phyloP scores from a whole-genome alignment of 495 filamentous ascomycete species.

The Trypethelium eluteriae region DNA sequence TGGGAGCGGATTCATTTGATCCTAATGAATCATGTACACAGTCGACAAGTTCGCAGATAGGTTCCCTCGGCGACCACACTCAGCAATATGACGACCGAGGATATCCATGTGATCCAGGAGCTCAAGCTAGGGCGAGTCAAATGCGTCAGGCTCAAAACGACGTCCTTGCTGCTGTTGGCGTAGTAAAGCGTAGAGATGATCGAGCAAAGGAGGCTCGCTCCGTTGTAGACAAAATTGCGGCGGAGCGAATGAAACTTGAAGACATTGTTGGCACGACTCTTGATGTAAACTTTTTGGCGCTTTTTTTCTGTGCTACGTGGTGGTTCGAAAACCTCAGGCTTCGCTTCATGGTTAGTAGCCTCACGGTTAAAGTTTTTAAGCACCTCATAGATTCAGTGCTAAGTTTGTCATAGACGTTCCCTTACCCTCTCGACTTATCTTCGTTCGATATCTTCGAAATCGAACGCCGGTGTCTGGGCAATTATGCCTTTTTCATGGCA shows the following conservation, averaged over 20 bases:
- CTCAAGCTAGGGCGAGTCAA: conserved; percentile 24
- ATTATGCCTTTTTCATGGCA: neutral
- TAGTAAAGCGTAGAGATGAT: conserved; percentile 26
- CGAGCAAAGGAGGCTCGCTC: neutral
- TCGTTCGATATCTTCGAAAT: neutral
- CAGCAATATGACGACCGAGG: conserved; percentile 35
- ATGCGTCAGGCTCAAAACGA: conserved; percentile 33
- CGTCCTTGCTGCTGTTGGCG: conserved; percentile 32
- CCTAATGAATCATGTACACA: neutral
- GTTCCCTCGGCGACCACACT: neutral
- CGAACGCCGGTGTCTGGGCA: neutral
- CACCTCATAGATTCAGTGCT: neutral
- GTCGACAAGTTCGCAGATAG: neutral
- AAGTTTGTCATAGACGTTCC: neutral
- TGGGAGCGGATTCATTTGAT: neutral
- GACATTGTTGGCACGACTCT: neutral
- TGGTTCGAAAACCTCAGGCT: conserved; percentile 1
- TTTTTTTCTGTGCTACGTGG: neutral
- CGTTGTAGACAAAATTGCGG: neutral
- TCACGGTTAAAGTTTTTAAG: neutral
- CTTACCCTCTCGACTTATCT: neutral
- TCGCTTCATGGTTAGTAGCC: neutral
- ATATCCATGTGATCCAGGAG: conserved; percentile 32
- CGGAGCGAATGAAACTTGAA: neutral
- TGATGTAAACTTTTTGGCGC: neutral